A percentile compares a stretch with the other conserved stretches of the same genome.
Evolutionary conservation across 2,329 filamentous ascomycete genomes (phyloP).

Genomic region (Elsinoe ampelina): DNA sequence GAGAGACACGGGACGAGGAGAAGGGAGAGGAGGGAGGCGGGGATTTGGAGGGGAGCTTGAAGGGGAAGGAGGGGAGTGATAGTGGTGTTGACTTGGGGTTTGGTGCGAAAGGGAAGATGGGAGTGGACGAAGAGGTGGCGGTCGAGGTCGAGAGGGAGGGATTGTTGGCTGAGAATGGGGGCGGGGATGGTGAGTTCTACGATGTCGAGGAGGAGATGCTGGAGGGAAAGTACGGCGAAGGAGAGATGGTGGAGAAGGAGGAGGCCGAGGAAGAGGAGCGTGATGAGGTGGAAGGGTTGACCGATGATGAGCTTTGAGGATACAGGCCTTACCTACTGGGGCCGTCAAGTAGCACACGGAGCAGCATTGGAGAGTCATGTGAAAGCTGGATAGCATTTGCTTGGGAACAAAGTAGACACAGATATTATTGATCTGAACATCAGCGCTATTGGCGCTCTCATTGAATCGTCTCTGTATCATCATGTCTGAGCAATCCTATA

Average conservation of each 20-base stretch:
- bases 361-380: too few species aligned
- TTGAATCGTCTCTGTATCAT: background rate
- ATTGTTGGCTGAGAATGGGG: conserved; percentile 2
- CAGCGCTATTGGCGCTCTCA: background rate
- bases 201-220: conserved; percentile 4
- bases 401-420: background rate
- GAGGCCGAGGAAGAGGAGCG: background rate
- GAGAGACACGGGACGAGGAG: background rate
- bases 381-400: too few species aligned
- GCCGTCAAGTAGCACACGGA: too few species aligned
- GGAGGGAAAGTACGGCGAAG: background rate
- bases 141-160: background rate
- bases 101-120: background rate
- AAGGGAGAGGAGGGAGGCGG: background rate
- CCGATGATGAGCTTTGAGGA: background rate
- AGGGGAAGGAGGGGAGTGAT: background rate
- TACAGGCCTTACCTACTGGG: too few species aligned
- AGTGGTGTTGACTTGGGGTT: background rate
- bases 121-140: background rate
- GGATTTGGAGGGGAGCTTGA: background rate
- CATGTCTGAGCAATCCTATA: background rate
- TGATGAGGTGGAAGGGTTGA: background rate
- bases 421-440: background rate
- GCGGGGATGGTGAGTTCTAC: background rate
- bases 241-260: conserved; percentile 1